Evolutionary conservation across 1,284 basidiomycete genomes (phyloP).

Genomic region (Neonothopanus nambi): DNA sequence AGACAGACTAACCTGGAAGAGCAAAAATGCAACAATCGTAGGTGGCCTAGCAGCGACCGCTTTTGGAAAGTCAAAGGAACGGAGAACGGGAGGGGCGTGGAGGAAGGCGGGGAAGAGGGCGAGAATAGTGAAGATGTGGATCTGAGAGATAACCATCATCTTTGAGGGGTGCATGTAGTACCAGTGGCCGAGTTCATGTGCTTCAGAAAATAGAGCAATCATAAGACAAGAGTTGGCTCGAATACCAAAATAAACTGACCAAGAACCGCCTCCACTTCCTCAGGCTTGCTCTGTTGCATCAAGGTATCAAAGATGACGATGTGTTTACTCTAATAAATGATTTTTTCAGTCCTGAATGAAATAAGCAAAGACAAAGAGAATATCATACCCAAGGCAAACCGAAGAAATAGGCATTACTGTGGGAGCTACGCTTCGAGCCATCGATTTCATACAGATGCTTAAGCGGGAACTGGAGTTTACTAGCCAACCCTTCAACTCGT

Average conservation of each 20-base stretch:
- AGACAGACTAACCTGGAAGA: conserved; percentile 69
- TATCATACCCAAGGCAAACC: conserved; percentile 82
- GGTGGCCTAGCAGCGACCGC: conserved; percentile 70
- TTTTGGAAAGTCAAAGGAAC: conserved; percentile 85
- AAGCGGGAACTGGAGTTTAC: conserved; percentile 88
- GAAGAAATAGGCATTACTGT: conserved; percentile 96
- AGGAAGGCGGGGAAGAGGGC: conserved; percentile 92
- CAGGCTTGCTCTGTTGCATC: conserved; percentile 85
- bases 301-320: conserved; percentile 98
- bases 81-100: conserved; percentile 80
- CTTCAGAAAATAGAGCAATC: conserved; percentile 30
- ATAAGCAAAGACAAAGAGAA: not conserved
- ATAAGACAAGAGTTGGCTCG: no score
- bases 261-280: conserved; percentile 88
- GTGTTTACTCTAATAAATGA: conserved; percentile 66
- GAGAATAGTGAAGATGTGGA: conserved; percentile 87
- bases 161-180: conserved; percentile 88
- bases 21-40: conserved; percentile 85
- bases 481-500: conserved; percentile 75
- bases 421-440: conserved; percentile 91
- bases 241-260: conserved; percentile 28
- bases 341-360: not conserved
- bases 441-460: conserved; percentile 97
- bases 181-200: conserved; percentile 98
- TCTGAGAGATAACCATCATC: conserved; percentile 82